Base-by-base conservation (phyloP, 805 yeast species). In the Suhomyces vadensis region DNA sequence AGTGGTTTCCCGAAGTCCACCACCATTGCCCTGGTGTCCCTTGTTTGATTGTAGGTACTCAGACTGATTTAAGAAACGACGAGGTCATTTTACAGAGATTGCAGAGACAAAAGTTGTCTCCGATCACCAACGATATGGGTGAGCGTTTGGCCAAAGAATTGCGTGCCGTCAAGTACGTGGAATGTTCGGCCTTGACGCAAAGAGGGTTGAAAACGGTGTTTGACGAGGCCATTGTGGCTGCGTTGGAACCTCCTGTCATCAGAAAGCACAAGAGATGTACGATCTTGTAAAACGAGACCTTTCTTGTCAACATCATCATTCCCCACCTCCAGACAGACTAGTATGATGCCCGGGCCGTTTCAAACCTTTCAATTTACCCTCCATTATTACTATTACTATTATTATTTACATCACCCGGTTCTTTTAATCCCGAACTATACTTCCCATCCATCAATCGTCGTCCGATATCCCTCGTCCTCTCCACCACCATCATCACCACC, bases 11-110 rank as follows among this genome's bases (percentile, higher is more conserved):
- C 23, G 99, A 92, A 67, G 96, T 94, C 50, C 79, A 76, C 55
- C 97, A 91, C 65, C 97, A 92, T 70, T 95, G 98, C 62, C 95
- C 95, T n/a, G 97, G 96, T 48, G 97, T 91, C 37, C 97, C 98
- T 17, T 92, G 97, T 60, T 79, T 92, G 56, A 88, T 92, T 61
- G 98, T 92, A 33, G 99, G 99, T 54, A 94, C 98, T 9, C 98
- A 92, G 71, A 83, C 88, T 45, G 99, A 92, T 75, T 77, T 92
- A 60, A 84, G 98, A 67, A 91, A 87, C 58, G 98, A 92, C 64
- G 94, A 91, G 50, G 86, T 88, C 35, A 88, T 91, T 47, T 77
- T 90, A 56, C 94, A 91, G 63, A 85, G 94, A 64, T 79, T 94
- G 52, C 88, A 86, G 60, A 85, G 96, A 69, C 97, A 90, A 64